Evolutionary conservation across 1,284 basidiomycete genomes (phyloP).

Genomic region (Apiotrichum brassicae): DNA sequence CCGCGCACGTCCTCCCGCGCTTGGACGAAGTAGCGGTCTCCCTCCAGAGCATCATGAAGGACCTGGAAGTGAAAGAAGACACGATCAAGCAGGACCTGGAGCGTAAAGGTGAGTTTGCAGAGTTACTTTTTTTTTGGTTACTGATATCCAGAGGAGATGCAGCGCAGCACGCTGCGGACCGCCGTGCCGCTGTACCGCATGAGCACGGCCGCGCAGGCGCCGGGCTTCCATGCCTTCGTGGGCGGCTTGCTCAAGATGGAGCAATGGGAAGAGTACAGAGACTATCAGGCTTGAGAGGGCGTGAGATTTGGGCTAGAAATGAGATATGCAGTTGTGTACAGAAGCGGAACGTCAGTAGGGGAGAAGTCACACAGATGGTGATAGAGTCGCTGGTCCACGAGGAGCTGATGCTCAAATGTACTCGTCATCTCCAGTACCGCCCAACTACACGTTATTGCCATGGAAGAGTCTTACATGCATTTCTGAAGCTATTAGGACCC

Average conservation of each 20-base stretch:
- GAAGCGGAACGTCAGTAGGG: too few species aligned
- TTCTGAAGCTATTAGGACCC: slow-evolving; percentile 2
- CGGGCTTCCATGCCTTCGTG: slow-evolving; percentile 69
- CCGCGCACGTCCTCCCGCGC: slow-evolving; percentile 70
- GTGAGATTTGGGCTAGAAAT: too few species aligned
- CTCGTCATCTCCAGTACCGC: too few species aligned
- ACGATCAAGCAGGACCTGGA: slow-evolving; percentile 97
- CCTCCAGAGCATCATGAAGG: slow-evolving; percentile 85
- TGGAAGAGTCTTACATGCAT: slow-evolving; percentile 1
- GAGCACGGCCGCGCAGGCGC: slow-evolving; percentile 53
- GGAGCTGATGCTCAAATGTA: too few species aligned
- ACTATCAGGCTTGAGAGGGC: slow-evolving; percentile 31
- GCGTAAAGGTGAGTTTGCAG: slow-evolving; percentile 55
- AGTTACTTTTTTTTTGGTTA: neutral
- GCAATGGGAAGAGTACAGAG: slow-evolving; percentile 42
- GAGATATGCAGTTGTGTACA: too few species aligned
- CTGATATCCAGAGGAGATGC: slow-evolving; percentile 61
- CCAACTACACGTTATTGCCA: too few species aligned
- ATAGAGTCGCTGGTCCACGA: too few species aligned
- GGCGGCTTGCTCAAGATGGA: slow-evolving; percentile 26
- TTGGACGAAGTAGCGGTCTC: slow-evolving; percentile 78
- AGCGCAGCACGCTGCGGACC: slow-evolving; percentile 77
- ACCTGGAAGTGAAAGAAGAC: slow-evolving; percentile 79
- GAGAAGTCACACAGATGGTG: too few species aligned
- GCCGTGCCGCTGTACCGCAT: slow-evolving; percentile 74